These are phyloP conservation scores for Coniferiporia weirii DNA, from an alignment of 1,284 basidiomycete genomes.

Conservation along the genomic window DNA sequence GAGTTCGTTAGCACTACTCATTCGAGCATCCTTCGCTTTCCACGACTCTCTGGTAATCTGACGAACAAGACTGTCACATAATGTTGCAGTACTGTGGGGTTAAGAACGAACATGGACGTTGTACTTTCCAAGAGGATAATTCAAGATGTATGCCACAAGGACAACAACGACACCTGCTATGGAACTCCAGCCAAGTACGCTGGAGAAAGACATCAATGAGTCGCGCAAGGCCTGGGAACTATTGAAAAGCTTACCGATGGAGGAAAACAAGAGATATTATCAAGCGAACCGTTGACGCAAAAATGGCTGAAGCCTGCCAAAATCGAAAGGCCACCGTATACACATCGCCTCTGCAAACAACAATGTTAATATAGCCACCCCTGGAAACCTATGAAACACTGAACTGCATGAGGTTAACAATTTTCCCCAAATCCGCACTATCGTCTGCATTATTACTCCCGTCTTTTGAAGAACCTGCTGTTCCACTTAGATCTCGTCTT, in stretches of 20 bases:
- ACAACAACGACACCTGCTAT: constrained; percentile 74
- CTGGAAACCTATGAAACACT: constrained; percentile 22
- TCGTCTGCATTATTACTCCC: constrained; percentile 34
- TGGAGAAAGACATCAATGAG: constrained; percentile 25
- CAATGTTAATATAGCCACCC: background rate
- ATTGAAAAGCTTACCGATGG: constrained; percentile 50
- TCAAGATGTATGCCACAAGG: constrained; percentile 57
- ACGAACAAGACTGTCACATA: background rate
- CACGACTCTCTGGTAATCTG: constrained; percentile 58
- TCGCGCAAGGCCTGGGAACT: background rate
- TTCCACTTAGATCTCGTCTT: constrained; percentile 58
- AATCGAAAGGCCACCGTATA: constrained; percentile 69
- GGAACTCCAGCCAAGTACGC: constrained; percentile 79
- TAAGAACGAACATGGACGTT: constrained; percentile 52
- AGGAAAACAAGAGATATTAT: constrained; percentile 70
- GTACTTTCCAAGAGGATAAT: constrained; percentile 60
- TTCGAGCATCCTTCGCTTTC: constrained; percentile 70
- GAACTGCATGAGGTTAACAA: constrained; percentile 69
- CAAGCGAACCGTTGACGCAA: constrained; percentile 69
- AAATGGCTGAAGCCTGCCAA: constrained; percentile 65
- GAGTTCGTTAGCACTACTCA: constrained; percentile 76
- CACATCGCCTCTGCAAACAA: constrained; percentile 50
- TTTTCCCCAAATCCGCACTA: constrained; percentile 62
- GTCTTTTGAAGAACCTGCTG: constrained; percentile 31
- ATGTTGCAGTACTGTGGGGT: constrained; percentile 1